These are phyloP conservation scores for Rosellinia necatrix DNA, from an alignment of 2,329 filamentous ascomycete genomes.

Conservation along the genomic window DNA sequence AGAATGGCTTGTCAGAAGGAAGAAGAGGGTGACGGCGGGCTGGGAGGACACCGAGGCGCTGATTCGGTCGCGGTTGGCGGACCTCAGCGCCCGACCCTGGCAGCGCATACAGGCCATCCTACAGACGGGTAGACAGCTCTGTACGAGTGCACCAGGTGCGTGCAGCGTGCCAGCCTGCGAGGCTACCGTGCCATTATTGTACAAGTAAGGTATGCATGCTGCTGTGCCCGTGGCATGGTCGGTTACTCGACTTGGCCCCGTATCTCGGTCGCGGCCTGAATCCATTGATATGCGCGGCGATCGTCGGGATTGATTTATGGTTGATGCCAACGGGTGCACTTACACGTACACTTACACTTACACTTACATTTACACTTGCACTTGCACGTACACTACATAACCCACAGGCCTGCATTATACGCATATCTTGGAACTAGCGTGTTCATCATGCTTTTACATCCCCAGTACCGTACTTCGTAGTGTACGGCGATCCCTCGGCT, in stretches of 20 bases:
- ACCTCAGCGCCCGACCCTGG: conserved; percentile 32
- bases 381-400: too few species aligned
- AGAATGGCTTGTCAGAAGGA: conserved; percentile 22
- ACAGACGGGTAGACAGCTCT: too few species aligned
- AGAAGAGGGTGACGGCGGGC: conserved; percentile 32
- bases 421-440: too few species aligned
- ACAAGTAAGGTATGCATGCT: conserved; percentile 5
- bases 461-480: background rate
- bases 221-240: conserved; percentile 3
- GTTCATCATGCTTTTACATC: background rate
- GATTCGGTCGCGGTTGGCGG: conserved; percentile 38
- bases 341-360: too few species aligned
- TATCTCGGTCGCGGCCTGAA: conserved; percentile 19
- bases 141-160: conserved; percentile 18
- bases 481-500: background rate
- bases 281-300: background rate
- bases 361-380: too few species aligned
- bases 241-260: conserved; percentile 7
- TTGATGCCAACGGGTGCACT: background rate
- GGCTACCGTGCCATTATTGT: conserved; percentile 6
- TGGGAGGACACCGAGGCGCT: conserved; percentile 32
- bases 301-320: too few species aligned
- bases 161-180: conserved; percentile 24
- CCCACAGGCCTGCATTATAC: too few species aligned
- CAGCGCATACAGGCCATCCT: conserved; percentile 21